Evolutionary conservation across 2,329 filamentous ascomycete species (phyloP), one percentile per base, ranked within the genome.

Genomic region (Ceratocystis ficicola): DNA sequence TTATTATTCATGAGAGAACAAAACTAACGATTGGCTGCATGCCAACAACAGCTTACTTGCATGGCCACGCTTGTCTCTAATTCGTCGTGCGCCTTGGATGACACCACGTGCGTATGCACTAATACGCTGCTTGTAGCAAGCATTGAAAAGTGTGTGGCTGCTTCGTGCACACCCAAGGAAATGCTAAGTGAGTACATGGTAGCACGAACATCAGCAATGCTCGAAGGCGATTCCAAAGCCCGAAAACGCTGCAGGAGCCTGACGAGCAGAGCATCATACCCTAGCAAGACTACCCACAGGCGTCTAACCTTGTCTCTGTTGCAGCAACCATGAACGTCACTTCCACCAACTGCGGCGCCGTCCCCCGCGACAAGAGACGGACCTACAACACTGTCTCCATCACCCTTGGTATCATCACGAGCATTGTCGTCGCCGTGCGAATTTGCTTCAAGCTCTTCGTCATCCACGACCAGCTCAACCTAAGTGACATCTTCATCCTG

Each of bases 371-470:
- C 66, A 75, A 73, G 67, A 74, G 62, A 68, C 69, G 70, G n/a
- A 70, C 74, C 46, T 71, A 75, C 55, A 67, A 74, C 20, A 72
- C 71, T 17, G 70, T 75, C 2, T 70, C 73, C 68, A 67, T 70
- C 68, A 44, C 67, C 69, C 68, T 76, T 57, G 74, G 70, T 63
- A 70, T 72, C 17, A 71, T 77, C 28, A 73, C 75, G 5, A 74
- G 71, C 36, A 69, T 74, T 55, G 73, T 76, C 61, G 71, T 79
- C 36, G 66, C 73, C 5, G 68, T 75, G n/a, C 78, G 78, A 17
- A 72, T 78, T 8, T 69, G 69, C 3, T 73, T 72, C 62, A 73
- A 72, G 48, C 67, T 77, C 22, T 71, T 76, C 12, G 66, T 71
- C 1, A 69, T 71, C 0, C 74, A 72, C 28, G 64, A 72, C 17